Percentiles rank a stretch among this genome's conserved stretches.
These are phyloP conservation scores for Venturia asperata DNA, from an alignment of 2,329 filamentous ascomycete species.

Conservation along the genomic window DNA sequence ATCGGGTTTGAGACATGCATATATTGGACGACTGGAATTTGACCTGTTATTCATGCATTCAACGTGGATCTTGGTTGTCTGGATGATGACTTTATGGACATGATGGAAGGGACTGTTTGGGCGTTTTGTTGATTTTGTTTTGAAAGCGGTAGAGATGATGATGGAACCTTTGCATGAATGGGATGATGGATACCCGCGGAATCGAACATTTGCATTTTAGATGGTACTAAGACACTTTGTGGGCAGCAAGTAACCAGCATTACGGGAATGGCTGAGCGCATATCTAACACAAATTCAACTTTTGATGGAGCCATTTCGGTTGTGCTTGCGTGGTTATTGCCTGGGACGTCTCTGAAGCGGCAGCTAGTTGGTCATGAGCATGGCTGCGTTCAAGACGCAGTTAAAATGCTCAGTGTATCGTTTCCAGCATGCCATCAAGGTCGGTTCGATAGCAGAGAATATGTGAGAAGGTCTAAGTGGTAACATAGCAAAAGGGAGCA, in stretches of 20 bases:
- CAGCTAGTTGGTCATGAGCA: no score
- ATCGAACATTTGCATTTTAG: not conserved
- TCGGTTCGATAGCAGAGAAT: no score
- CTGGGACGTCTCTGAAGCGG: not conserved
- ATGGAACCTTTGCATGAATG: constrained; percentile 9
- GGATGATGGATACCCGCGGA: not conserved
- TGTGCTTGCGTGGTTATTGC: not conserved
- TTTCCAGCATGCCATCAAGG: no score
- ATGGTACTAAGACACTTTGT: not conserved
- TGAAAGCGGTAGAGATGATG: constrained; percentile 5
- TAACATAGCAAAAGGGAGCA: no score
- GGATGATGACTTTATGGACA: not conserved
- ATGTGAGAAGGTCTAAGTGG: no score
- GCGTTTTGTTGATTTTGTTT: not conserved
- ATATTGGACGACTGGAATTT: not conserved
- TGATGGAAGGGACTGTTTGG: not conserved
- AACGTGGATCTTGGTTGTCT: not conserved
- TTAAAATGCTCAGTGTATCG: no score
- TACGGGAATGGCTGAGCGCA: no score
- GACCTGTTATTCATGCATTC: not conserved
- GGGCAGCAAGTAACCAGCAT: not conserved
- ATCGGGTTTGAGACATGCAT: constrained; percentile 33
- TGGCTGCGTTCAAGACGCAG: no score
- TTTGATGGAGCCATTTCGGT: not conserved
- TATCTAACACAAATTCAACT: no score